Conservation (phyloP, 2,329 filamentous ascomycete genomes). For the Curvularia spicifera region DNA sequence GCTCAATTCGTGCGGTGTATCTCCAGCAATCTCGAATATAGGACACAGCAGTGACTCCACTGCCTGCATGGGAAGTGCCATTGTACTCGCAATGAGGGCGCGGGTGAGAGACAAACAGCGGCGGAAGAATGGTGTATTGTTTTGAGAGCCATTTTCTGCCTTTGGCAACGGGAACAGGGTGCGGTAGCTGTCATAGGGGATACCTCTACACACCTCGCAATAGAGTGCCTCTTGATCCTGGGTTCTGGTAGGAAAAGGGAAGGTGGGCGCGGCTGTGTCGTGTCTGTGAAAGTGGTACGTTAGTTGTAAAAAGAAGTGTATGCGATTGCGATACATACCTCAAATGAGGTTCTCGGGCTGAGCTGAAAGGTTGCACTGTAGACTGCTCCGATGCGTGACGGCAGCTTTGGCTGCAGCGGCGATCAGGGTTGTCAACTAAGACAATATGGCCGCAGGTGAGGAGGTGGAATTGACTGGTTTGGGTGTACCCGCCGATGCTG, state of each 20-base stretch:
- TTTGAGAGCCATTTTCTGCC: not conserved
- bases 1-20: slow-evolving; percentile 14
- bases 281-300: not conserved
- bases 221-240: slow-evolving; percentile 13
- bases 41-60: slow-evolving; percentile 5
- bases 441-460: slow-evolving; percentile 31
- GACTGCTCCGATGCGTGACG: slow-evolving; percentile 9
- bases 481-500: not conserved
- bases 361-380: not conserved
- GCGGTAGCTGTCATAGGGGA: slow-evolving; percentile 22
- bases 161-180: not conserved
- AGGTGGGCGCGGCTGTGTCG: too few relatives aligned
- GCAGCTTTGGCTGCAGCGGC: slow-evolving; percentile 25
- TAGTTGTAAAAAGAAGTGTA: not conserved
- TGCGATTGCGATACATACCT: not conserved
- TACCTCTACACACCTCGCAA: slow-evolving; percentile 25
- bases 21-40: not conserved
- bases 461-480: slow-evolving; percentile 17
- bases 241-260: not conserved
- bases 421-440: slow-evolving; percentile 13
- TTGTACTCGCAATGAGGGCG: slow-evolving; percentile 8
- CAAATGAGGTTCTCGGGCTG: not conserved
- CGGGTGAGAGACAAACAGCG: slow-evolving; percentile 21
- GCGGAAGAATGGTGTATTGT: not conserved
- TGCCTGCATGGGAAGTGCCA: not conserved